These are phyloP conservation scores for Huntiella abstrusa DNA, from an alignment of 2,329 filamentous ascomycete species.

Conservation along the genomic window DNA sequence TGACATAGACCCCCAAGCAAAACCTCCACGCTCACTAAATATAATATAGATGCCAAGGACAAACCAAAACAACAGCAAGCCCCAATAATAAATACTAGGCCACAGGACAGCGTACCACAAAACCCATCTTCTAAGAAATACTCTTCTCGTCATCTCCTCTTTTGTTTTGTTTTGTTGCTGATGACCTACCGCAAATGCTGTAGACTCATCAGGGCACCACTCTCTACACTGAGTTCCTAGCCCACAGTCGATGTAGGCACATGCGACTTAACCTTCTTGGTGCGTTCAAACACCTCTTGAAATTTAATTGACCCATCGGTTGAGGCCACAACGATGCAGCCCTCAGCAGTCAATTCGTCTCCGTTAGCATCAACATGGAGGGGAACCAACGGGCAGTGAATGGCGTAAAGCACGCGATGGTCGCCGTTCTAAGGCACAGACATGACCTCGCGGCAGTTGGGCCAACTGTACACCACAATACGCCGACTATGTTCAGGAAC, in stretches of 20 bases:
- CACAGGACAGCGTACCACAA: no score
- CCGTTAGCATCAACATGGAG: constrained; percentile 15
- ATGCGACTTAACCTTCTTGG: background rate
- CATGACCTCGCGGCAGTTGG: constrained; percentile 68
- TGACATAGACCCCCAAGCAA: no score
- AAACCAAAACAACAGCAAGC: no score
- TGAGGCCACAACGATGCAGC: constrained; percentile 72
- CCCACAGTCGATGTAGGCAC: background rate
- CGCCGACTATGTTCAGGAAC: constrained; percentile 77
- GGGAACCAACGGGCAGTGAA: constrained; percentile 50
- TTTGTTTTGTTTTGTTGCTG: no score
- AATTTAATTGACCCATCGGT: constrained; percentile 90
- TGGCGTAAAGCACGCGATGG: constrained; percentile 68
- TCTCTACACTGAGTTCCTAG: background rate
- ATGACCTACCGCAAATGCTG: no score
- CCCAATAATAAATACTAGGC: no score
- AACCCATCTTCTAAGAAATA: no score
- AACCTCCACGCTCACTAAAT: no score
- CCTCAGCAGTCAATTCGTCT: constrained; percentile 17
- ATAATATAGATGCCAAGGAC: no score
- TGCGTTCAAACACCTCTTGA: constrained; percentile 54
- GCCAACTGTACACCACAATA: constrained; percentile 90
- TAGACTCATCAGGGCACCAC: no score
- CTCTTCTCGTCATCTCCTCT: no score
- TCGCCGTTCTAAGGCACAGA: constrained; percentile 70